Conservation (phyloP, 768 basidiomycete genomes). For the Botryobasidium botryosum region DNA sequence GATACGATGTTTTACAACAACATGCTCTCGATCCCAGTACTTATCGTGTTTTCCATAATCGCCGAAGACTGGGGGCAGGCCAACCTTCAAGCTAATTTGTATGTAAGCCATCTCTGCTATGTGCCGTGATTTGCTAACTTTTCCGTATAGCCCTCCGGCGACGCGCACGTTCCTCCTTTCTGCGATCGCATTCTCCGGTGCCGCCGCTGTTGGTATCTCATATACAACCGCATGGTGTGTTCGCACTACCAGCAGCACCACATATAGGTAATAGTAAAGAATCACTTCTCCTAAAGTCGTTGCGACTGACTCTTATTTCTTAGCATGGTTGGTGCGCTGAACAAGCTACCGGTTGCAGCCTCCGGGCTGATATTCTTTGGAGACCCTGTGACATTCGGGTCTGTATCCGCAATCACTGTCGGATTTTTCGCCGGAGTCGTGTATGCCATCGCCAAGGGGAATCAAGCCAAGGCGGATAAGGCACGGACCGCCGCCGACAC, state of each 20-base stretch:
- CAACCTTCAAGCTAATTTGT: constrained; percentile 78
- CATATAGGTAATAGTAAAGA: constrained; percentile 53
- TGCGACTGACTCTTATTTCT: constrained; percentile 7
- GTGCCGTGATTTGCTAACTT: constrained; percentile 3
- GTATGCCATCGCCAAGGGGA: constrained; percentile 89
- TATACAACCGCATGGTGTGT: constrained; percentile 99
- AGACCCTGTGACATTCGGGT: constrained; percentile 73
- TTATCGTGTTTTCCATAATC: constrained; percentile 64
- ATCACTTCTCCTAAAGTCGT: not conserved
- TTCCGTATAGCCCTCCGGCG: constrained; percentile 51
- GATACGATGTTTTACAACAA: constrained; percentile 99
- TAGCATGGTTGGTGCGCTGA: constrained; percentile 96
- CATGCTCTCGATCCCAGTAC: constrained; percentile 79
- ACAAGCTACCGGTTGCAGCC: constrained; percentile 94
- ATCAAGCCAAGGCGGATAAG: constrained; percentile 65
- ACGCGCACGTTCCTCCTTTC: constrained; percentile 62
- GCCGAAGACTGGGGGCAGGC: constrained; percentile 79
- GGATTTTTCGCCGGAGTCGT: constrained; percentile 87
- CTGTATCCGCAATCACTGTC: constrained; percentile 68
- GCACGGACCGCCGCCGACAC: constrained; percentile 25
- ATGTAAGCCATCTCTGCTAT: constrained; percentile 21
- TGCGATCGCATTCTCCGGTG: constrained; percentile 93
- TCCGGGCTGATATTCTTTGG: constrained; percentile 98
- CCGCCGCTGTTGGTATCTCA: constrained; percentile 91
- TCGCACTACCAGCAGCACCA: constrained; percentile 88